phyloP scores from a whole-genome alignment of 176 grass and related monocot species.

The Oryza coarctata region DNA sequence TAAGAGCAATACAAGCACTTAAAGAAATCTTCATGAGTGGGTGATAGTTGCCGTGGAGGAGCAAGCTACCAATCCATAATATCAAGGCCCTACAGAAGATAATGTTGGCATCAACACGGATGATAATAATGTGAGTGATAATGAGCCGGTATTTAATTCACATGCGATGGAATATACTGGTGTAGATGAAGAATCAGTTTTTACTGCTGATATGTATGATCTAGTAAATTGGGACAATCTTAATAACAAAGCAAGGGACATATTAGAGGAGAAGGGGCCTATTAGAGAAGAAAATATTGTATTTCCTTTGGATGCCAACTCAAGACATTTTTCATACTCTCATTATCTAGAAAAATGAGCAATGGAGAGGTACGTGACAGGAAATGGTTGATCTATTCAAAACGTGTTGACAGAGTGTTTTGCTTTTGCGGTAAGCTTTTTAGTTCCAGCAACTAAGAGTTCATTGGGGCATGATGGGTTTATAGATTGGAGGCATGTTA shows the following conservation, averaged over 20 bases:
- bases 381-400: background rate
- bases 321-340: background rate
- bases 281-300: background rate
- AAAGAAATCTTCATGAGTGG: background rate
- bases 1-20: background rate
- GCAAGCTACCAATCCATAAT: no score
- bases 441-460: background rate
- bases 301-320: background rate
- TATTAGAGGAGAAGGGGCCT: no score
- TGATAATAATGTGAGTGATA: no score
- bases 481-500: background rate
- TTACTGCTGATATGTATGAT: no score
- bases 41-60: background rate
- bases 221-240: background rate
- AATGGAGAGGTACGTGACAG: background rate
- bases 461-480: background rate
- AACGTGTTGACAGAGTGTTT: background rate
- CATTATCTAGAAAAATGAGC: background rate
- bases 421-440: background rate
- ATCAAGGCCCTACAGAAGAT: no score
- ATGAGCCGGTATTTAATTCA: no score
- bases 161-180: no score
- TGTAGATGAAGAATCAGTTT: no score
- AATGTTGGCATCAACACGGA: no score
- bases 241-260: background rate